Evolutionary conservation across 2,329 filamentous ascomycete genomes (phyloP), one percentile per base, ranked within the genome.

Genomic region (Colletotrichum tamarilloi): DNA sequence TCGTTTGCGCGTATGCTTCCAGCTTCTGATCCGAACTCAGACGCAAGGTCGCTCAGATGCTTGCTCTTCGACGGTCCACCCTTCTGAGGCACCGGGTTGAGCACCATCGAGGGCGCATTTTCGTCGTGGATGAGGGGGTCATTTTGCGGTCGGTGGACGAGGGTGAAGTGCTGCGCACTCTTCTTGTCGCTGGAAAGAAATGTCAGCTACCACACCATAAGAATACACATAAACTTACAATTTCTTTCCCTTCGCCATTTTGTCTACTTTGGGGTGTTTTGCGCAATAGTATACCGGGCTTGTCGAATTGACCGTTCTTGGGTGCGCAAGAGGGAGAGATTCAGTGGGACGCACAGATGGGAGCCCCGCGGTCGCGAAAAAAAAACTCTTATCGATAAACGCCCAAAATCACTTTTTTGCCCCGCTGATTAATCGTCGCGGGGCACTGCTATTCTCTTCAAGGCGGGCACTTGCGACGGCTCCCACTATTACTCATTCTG

Each of bases 51-150:
- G 72, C 90, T 88, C 19, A 97, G 88, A 70, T 91, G 91, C 82
- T 93, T 93, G 74, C 90, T 85, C 70, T 87, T 87, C 16, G 83
- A 80, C 59, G 83, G 77, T 2, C 66, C 63, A n/a, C 79, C 75
- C 46, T 79, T 77, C 78, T 86, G 82, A 78, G 85, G 84, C 57
- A 86, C 91, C 72, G 87, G 94, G 81, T 97, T 94, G 76, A 99
- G 91, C 80, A 99, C 93, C 91, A 98, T 97, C 77, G 95, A 92
- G 62, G 96, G 94, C 67, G 95, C 95, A 79, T 92, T 89, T 78
- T 93, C 90, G 86, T 99, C 95, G 89, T 99, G 93, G 82, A 99
- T 98, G 79, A 96, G 91, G 59, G 97, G 97, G 83, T 99, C 97
- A 91, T 98, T 95, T 85, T 99, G 97, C 42, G 96, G 94, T 80